phyloP scores from a whole-genome alignment of 352 stramenopile species.

The Aphanomyces astaci region DNA sequence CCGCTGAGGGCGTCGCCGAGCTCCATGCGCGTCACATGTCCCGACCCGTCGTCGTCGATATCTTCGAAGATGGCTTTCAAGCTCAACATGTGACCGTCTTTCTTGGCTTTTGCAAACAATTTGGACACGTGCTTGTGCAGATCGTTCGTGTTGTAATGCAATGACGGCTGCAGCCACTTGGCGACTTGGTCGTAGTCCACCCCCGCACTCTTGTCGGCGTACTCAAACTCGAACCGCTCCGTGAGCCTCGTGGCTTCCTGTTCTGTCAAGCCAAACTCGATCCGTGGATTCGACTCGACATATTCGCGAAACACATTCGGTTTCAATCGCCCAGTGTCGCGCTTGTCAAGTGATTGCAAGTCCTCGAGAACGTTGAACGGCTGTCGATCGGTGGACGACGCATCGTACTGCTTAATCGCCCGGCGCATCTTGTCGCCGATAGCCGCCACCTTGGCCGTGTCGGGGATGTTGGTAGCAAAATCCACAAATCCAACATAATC shows the following conservation, averaged over 20 bases:
- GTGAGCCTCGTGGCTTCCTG: background rate
- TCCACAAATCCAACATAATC: slow-evolving; percentile 56
- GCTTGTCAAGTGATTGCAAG: slow-evolving; percentile 49
- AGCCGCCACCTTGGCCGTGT: slow-evolving; percentile 52
- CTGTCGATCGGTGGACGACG: slow-evolving; percentile 27
- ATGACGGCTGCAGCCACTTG: slow-evolving; percentile 52
- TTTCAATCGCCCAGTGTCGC: slow-evolving; percentile 44
- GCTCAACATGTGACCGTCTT: slow-evolving; percentile 37
- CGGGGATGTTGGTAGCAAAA: slow-evolving; percentile 56
- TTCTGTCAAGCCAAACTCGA: slow-evolving; percentile 1
- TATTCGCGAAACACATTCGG: slow-evolving; percentile 35
- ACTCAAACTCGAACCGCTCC: slow-evolving; percentile 12
- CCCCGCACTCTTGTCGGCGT: background rate
- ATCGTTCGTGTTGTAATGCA: slow-evolving; percentile 50
- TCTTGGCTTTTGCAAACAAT: slow-evolving; percentile 35
- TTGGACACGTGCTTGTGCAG: slow-evolving; percentile 46
- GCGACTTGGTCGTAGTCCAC: slow-evolving; percentile 66
- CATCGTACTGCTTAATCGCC: slow-evolving; percentile 44
- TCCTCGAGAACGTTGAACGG: slow-evolving; percentile 38
- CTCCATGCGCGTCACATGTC: slow-evolving; percentile 41
- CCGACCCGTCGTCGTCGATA: slow-evolving; percentile 49
- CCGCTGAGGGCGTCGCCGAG: slow-evolving; percentile 49
- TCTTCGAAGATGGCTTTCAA: slow-evolving; percentile 47
- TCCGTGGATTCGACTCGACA: slow-evolving; percentile 6
- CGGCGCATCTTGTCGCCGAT: slow-evolving; percentile 40